These are phyloP conservation scores for Phalaenopsis equestris DNA, from an alignment of 106 monocot species.

Conservation along the genomic window DNA sequence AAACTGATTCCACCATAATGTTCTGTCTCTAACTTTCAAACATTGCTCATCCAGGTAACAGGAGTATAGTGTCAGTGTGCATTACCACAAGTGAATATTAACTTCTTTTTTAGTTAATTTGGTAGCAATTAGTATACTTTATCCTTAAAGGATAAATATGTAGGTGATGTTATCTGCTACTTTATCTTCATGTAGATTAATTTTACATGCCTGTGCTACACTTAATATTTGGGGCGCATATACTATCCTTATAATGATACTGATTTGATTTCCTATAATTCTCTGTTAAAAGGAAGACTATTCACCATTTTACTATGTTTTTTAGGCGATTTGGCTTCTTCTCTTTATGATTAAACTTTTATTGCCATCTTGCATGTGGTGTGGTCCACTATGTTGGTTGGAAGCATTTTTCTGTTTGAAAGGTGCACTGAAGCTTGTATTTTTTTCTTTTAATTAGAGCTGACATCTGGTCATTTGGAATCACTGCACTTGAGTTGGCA, in stretches of 20 bases:
- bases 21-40: neutral
- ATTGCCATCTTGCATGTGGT: neutral
- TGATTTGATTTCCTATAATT: neutral
- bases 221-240: neutral
- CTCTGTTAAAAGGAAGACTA: neutral
- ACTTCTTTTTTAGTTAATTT: neutral
- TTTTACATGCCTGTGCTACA: neutral
- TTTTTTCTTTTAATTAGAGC: conserved; percentile 24
- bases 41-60: neutral
- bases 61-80: neutral
- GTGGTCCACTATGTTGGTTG: neutral
- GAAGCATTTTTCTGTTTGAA: neutral
- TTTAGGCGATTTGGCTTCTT: conserved; percentile 3
- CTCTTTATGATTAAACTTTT: neutral
- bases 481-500: conserved; percentile 51
- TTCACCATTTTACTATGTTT: neutral
- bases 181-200: neutral
- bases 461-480: conserved; percentile 65
- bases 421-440: neutral
- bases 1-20: neutral
- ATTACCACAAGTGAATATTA: neutral
- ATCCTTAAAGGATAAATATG: neutral
- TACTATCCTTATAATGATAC: neutral
- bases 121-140: neutral
- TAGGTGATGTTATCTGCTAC: neutral